These are phyloP conservation scores for Ligustrum vulgare DNA, from an alignment of 257 asterid species.

Conservation along the genomic window DNA sequence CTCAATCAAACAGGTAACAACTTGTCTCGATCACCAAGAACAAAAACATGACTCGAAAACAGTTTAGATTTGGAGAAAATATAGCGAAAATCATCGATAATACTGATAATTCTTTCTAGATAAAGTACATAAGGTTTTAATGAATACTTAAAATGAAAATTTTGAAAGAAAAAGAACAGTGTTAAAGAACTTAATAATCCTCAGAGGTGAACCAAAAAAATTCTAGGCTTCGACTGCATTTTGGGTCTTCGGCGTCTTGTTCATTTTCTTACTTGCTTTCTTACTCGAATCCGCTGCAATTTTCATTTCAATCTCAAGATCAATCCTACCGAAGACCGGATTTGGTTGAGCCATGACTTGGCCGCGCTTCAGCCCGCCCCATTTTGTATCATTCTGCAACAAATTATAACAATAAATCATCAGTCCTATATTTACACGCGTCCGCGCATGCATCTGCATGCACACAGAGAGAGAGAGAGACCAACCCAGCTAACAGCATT, in stretches of 20 bases:
- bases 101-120: not conserved
- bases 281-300: constrained; percentile 43
- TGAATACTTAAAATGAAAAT: not conserved
- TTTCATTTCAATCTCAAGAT: constrained; percentile 42
- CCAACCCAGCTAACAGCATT: constrained; percentile 66
- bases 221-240: constrained; percentile 59
- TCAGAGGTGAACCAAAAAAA: not conserved
- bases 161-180: not conserved
- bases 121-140: not conserved
- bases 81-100: not conserved
- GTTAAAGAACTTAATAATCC: not conserved
- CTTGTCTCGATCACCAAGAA: not conserved
- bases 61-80: not conserved
- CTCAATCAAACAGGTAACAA: not conserved
- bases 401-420: constrained; percentile 17
- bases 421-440: not conserved
- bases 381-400: constrained; percentile 70
- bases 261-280: constrained; percentile 46
- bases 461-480: constrained; percentile 36
- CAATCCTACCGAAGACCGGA: constrained; percentile 84
- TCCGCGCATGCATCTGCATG: not conserved
- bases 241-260: constrained; percentile 36
- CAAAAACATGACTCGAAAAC: not conserved
- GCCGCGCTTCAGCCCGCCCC: constrained; percentile 91
- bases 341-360: constrained; percentile 66